Percentiles rank a stretch among this genome's conserved stretches.
Conservation (phyloP, 2,329 filamentous ascomycete genomes). For the Didymosphaeria variabile region DNA sequence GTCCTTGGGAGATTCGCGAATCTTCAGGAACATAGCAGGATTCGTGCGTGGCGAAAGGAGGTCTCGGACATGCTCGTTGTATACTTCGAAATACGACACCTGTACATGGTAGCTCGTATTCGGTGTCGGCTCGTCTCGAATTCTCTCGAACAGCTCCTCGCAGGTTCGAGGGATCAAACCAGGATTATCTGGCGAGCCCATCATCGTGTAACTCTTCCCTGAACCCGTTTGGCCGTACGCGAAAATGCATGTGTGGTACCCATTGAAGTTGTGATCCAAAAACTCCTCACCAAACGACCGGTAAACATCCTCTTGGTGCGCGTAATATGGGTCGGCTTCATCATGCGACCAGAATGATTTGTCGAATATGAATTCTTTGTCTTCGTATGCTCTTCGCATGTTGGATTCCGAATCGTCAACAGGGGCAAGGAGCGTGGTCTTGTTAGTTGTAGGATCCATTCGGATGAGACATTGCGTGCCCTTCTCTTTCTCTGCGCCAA, state of each 20-base stretch:
- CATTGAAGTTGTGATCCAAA: slow-evolving; percentile 98
- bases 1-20: slow-evolving; percentile 92
- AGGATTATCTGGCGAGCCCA: slow-evolving; percentile 85
- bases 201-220: slow-evolving; percentile 98
- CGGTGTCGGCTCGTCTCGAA: slow-evolving; percentile 82
- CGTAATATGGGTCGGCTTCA: slow-evolving; percentile 81
- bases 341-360: slow-evolving; percentile 98
- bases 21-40: slow-evolving; percentile 91
- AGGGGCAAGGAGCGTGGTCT: slow-evolving; percentile 81
- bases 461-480: slow-evolving; percentile 84
- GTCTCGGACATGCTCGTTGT: slow-evolving; percentile 98
- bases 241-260: slow-evolving; percentile 99
- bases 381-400: slow-evolving; percentile 78
- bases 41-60: slow-evolving; percentile 83
- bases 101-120: slow-evolving; percentile 97
- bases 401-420: slow-evolving; percentile 64
- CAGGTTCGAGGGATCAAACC: slow-evolving; percentile 95
- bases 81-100: slow-evolving; percentile 98
- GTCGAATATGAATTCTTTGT: slow-evolving; percentile 95
- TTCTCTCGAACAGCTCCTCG: slow-evolving; percentile 93
- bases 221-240: slow-evolving; percentile 98
- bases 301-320: slow-evolving; percentile 92
- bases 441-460: slow-evolving; percentile 89
- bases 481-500: slow-evolving; percentile 75
- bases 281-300: slow-evolving; percentile 95